These are phyloP conservation scores for Tetrapisispora namnaoensis DNA, from an alignment of 805 yeast genomes.

Conservation along the genomic window DNA sequence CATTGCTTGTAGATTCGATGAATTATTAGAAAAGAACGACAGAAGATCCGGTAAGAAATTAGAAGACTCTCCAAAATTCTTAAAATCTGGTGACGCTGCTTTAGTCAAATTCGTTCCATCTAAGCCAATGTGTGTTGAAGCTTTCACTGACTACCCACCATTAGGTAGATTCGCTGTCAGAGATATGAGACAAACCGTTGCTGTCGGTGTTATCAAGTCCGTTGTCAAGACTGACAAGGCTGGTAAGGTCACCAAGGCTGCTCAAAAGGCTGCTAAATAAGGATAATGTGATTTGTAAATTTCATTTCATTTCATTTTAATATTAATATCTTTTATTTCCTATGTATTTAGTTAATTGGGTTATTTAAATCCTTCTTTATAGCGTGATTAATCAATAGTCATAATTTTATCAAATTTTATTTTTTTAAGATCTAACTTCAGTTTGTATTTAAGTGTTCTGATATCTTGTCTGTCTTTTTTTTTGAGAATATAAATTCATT, in stretches of 20 bases:
- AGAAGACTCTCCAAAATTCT: slow-evolving; percentile 84
- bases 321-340: slow-evolving; percentile 13
- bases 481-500: no score
- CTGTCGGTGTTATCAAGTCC: slow-evolving; percentile 97
- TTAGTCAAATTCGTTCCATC: slow-evolving; percentile 81
- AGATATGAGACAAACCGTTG: slow-evolving; percentile 99
- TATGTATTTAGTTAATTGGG: slow-evolving; percentile 7
- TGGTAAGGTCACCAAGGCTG: slow-evolving; percentile 96
- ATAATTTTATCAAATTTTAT: not conserved
- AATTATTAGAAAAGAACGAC: slow-evolving; percentile 75
- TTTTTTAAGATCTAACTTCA: not conserved
- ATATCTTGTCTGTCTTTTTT: no score
- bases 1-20: slow-evolving; percentile 82
- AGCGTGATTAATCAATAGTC: slow-evolving; percentile 4
- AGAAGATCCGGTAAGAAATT: slow-evolving; percentile 87
- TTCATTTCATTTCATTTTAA: slow-evolving; percentile 8
- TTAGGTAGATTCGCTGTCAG: slow-evolving; percentile 97
- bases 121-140: slow-evolving; percentile 49
- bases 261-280: slow-evolving; percentile 35
- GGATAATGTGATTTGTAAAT: slow-evolving; percentile 8
- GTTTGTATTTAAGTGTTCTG: no score
- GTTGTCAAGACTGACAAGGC: slow-evolving; percentile 80
- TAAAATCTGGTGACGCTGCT: slow-evolving; percentile 95
- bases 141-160: slow-evolving; percentile 88
- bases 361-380: slow-evolving; percentile 3